Evolutionary conservation across 2,329 filamentous ascomycete species (phyloP), one percentile per base, ranked within the genome.

Genomic region (Rachicladosporium sp.): DNA sequence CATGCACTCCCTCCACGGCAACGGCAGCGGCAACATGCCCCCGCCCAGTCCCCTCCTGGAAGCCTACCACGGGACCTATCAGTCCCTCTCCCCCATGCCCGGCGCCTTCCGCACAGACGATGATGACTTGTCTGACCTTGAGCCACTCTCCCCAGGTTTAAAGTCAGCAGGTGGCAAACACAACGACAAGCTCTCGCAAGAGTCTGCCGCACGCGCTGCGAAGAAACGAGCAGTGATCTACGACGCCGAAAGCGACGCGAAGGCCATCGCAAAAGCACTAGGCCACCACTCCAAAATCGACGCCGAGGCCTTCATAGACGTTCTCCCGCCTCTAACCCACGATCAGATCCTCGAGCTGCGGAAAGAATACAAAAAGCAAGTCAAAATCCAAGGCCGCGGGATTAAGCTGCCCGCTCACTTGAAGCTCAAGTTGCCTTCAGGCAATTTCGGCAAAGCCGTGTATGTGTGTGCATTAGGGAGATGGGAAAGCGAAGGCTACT

Each of bases 401-500:
- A 82, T 91, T 55, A 91, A 89, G 61, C 71, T 91, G 37, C 82
- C 83, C 42, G 89, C 89, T 62, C 84, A 91, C 62, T 82, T 91
- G 57, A 85, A 85, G 45, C 68, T 88, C 53, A 87, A 88, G 62
- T 79, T 84, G 33, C 37, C 37, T 19, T 33, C 37, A 3, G 10
- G 29, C 2, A 79, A 76, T 50, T 79, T 96, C 49, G 89, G 88
- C 64, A 96, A 96, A 63, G 82, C 83, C 5, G 87, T 82, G 54
- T 95, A 96, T 59, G 78, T 88, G 3, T 88, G 85, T 2, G 87
- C 89, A 0, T 73, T 96, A 0, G 91, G 91, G 7, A 74, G 74
- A 38, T 96, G 87, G 80, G 91, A 95, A 64, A 81, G 79, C 50
- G 91, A 98, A 60, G 85, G 86, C 0, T 94, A 94, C 69, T 98